Base-by-base conservation (phyloP, 768 basidiomycete species). In the Suillus brevipes region DNA sequence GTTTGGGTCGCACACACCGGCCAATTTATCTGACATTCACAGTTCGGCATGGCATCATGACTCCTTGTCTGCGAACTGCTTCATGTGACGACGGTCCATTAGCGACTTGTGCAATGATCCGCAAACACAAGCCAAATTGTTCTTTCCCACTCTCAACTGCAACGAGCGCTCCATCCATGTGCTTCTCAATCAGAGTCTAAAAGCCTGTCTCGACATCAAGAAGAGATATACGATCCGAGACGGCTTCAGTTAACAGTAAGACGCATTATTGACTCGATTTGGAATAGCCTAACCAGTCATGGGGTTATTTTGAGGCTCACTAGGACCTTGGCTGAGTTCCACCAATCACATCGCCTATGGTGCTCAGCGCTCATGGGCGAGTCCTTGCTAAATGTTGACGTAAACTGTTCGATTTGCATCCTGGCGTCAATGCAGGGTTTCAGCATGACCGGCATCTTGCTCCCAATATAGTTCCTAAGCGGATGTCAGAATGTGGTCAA, bases 181-280 rank as follows among this genome's bases (percentile, higher is more conserved):
- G 28, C 52, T 55, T 53, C 52, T 53, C 16, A 12, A 53, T 34
- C 52, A 53, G 18, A 55, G 53, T 34, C 10, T 55, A 34, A 31
- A 31, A 55, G 31, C 2, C 53, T 55, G 53, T 55, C 53, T 55
- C 31, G 53, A 55, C 31, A 31, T 55, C 52, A 53, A 53, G 53
- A 34, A 55, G 31, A 53, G 28, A 7, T 28, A 52, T 28, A 25
- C 28, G 31, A 31, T 12, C 31, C 28, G 28, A 52, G 16, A 8
- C 25, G 16, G 50, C 28, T 53, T 53, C 52, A 53, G 52, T 53
- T 31, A 20, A 53, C 31, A 31, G 25, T 18, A 34, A 53, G 52
- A 31, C 25, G 9, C 2, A 18, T 31, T 18, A 10, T 18, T 31
- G 28, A 18, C 53, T 55, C 31, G 5, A 55, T 55, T 55, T 20